Conservation (phyloP, 1,284 basidiomycete species). For the Ustilago lituana region DNA sequence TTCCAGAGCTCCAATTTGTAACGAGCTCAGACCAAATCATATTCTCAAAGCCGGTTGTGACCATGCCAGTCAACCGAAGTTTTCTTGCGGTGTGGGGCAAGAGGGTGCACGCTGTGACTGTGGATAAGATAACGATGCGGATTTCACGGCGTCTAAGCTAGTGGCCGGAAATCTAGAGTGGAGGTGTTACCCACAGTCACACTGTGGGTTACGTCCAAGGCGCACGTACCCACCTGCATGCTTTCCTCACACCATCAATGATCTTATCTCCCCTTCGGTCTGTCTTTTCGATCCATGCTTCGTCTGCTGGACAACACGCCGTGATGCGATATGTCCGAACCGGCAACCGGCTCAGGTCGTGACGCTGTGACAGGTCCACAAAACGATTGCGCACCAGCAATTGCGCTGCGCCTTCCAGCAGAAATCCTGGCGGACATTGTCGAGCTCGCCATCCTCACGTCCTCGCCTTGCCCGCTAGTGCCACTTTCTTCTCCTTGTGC, state of each 20-base stretch:
- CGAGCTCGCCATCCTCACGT: slow-evolving; percentile 31
- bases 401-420: slow-evolving; percentile 13
- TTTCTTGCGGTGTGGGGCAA: too few relatives aligned
- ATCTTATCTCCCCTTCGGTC: too few relatives aligned
- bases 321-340: slow-evolving; percentile 5
- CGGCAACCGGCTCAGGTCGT: background rate
- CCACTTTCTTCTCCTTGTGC: background rate
- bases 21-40: too few relatives aligned
- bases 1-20: slow-evolving; percentile 57
- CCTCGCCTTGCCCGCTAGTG: slow-evolving; percentile 14
- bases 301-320: background rate
- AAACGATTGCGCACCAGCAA: background rate
- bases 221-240: too few relatives aligned
- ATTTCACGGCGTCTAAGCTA: too few relatives aligned
- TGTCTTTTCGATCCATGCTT: background rate
- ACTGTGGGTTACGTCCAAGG: background rate
- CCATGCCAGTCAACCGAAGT: too few relatives aligned
- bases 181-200: too few relatives aligned
- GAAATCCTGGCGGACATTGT: slow-evolving; percentile 39
- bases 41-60: too few relatives aligned
- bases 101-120: too few relatives aligned
- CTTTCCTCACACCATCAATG: slow-evolving; percentile 1
- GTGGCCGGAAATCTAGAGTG: too few relatives aligned
- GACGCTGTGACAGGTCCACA: background rate
- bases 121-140: too few relatives aligned